Conservation (phyloP, 1,284 basidiomycete species). For the Ceraceosorus bombacis region DNA sequence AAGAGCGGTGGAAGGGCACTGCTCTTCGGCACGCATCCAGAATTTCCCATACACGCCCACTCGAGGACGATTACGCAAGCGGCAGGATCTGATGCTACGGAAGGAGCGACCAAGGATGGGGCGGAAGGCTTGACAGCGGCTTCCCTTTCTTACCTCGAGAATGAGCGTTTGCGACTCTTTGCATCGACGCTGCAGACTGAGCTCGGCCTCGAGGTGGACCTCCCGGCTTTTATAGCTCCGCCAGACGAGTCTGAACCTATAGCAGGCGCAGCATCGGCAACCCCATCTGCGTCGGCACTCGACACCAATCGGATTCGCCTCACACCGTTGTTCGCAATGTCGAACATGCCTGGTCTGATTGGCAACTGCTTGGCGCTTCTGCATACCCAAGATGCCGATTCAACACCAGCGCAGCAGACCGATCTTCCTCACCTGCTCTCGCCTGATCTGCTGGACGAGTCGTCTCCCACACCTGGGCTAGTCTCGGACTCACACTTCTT, state of each 20-base stretch:
- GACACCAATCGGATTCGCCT: not conserved
- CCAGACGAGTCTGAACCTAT: no score
- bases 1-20: slow-evolving; percentile 54
- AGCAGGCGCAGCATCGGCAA: no score
- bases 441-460: not conserved
- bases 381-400: no score
- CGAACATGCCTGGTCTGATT: not conserved
- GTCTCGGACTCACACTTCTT: not conserved
- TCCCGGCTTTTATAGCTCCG: no score
- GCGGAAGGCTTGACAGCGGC: slow-evolving; percentile 18
- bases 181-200: not conserved
- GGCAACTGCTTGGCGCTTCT: not conserved
- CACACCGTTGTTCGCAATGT: not conserved
- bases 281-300: no score
- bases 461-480: not conserved
- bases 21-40: slow-evolving; percentile 61
- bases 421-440: not conserved
- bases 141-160: slow-evolving; percentile 5
- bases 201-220: no score
- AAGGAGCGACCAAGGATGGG: no score
- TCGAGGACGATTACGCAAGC: no score
- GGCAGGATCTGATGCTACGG: no score
- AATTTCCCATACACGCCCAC: slow-evolving; percentile 50
- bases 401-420: not conserved
- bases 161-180: slow-evolving; percentile 1